Conservation (phyloP, 768 basidiomycete species). For the Coprinellus micaceus region DNA sequence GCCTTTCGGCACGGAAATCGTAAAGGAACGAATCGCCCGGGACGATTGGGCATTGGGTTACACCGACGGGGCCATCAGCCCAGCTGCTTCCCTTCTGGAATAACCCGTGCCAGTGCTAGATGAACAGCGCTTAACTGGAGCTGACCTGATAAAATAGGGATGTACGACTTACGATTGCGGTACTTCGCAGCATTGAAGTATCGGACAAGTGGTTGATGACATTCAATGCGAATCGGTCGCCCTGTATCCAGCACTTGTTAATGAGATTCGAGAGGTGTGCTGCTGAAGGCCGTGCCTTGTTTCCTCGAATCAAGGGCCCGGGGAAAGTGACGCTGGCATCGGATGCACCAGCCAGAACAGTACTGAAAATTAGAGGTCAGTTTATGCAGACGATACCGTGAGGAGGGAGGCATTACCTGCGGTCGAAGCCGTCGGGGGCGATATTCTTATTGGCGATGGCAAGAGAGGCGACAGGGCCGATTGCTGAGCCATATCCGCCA, state of each 20-base stretch:
- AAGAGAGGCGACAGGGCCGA: constrained; percentile 14
- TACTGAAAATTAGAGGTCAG: background rate
- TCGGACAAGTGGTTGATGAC: constrained; percentile 44
- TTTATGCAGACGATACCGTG: too few species aligned
- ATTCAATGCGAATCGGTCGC: constrained; percentile 41
- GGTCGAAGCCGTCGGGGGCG: constrained; percentile 19
- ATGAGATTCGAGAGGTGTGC: too few species aligned
- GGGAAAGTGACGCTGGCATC: constrained; percentile 12
- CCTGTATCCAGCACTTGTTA: too few species aligned
- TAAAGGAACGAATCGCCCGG: constrained; percentile 38
- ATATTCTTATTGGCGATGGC: constrained; percentile 20
- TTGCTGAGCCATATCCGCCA: constrained; percentile 8
- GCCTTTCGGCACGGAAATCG: constrained; percentile 29
- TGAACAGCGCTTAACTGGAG: background rate
- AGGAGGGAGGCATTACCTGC: constrained; percentile 3
- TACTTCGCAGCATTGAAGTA: constrained; percentile 42
- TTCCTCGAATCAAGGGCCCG: constrained; percentile 23
- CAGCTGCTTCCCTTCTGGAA: constrained; percentile 32
- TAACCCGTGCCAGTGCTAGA: constrained; percentile 47
- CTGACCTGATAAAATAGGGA: background rate
- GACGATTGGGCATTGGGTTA: constrained; percentile 41
- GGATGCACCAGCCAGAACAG: constrained; percentile 10
- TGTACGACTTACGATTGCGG: constrained; percentile 40
- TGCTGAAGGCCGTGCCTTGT: constrained; percentile 22
- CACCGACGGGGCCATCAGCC: constrained; percentile 38